Evolutionary conservation across 495 filamentous ascomycete species (phyloP).

Genomic region (Bombardia bombarda): DNA sequence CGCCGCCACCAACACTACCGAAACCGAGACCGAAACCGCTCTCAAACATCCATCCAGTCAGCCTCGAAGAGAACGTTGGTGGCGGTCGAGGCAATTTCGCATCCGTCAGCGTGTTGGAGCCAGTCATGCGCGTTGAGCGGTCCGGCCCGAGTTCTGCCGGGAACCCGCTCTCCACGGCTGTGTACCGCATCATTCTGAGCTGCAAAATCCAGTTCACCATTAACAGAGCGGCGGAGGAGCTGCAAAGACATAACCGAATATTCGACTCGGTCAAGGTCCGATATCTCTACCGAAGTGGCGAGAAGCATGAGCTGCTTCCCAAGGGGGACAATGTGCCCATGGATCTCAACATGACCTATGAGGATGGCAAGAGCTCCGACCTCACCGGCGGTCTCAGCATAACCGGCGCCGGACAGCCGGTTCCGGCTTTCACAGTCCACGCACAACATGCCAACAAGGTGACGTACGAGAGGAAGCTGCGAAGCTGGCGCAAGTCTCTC

Average conservation of each 20-base stretch:
- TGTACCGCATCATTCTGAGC: conserved; percentile 13
- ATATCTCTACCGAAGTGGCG: conserved; percentile 16
- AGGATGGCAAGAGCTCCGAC: conserved; percentile 4
- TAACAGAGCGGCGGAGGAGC: conserved; percentile 5
- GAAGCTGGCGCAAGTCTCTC: conserved; percentile 15
- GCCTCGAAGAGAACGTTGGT: conserved; percentile 11
- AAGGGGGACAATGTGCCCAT: conserved; percentile 9
- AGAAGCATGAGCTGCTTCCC: conserved; percentile 12
- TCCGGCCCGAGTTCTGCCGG: conserved; percentile 2
- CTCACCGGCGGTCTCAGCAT: conserved; percentile 5
- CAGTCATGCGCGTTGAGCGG: conserved; percentile 16
- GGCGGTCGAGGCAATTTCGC: conserved; percentile 9
- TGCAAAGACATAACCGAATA: conserved; percentile 12
- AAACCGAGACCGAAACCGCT: no score
- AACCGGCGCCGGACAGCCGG: conserved; percentile 1
- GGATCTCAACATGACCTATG: conserved; percentile 10
- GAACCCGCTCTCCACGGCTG: conserved; percentile 1
- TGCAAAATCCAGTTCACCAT: conserved; percentile 14
- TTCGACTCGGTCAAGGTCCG: conserved; percentile 17
- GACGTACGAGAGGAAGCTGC: conserved; percentile 16
- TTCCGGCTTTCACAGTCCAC: conserved; percentile 12
- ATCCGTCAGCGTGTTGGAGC: conserved; percentile 16
- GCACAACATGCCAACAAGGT: conserved; percentile 13
- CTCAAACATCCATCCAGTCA: conserved; percentile 14
- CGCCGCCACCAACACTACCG: neutral